phyloP scores from a whole-genome alignment of 2,329 filamentous ascomycete genomes.

The Aspergillus puulaauensis region DNA sequence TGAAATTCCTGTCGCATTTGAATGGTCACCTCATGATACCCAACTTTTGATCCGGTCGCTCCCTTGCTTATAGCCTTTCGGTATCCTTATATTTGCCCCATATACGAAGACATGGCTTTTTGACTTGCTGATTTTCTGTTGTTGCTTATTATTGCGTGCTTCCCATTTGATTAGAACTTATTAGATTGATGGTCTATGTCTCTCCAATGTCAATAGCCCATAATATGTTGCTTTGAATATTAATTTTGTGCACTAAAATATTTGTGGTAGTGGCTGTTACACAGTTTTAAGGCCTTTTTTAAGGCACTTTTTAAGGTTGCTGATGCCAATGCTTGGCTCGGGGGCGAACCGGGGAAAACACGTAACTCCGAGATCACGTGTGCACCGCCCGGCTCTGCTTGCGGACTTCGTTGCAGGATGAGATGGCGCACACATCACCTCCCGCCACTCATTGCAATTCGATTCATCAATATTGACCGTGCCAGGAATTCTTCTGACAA shows the following conservation, averaged over 20 bases:
- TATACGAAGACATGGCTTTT: slow-evolving; percentile 2
- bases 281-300: too few species aligned
- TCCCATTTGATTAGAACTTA: background rate
- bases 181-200: background rate
- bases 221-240: background rate
- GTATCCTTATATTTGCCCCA: background rate
- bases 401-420: slow-evolving; percentile 9
- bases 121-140: background rate
- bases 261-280: too few species aligned
- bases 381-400: background rate
- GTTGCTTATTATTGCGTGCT: background rate
- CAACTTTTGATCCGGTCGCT: slow-evolving; percentile 12
- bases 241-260: too few species aligned
- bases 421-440: slow-evolving; percentile 14
- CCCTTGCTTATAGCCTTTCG: background rate
- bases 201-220: background rate
- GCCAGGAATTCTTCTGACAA: background rate
- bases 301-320: too few species aligned
- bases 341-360: background rate
- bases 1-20: slow-evolving; percentile 4
- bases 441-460: background rate
- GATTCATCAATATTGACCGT: slow-evolving; percentile 3
- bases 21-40: slow-evolving; percentile 15
- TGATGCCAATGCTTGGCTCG: too few species aligned
- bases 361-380: slow-evolving; percentile 13